These are phyloP conservation scores for Pythium sp. DNA, from an alignment of 352 stramenopile genomes.

Conservation along the genomic window DNA sequence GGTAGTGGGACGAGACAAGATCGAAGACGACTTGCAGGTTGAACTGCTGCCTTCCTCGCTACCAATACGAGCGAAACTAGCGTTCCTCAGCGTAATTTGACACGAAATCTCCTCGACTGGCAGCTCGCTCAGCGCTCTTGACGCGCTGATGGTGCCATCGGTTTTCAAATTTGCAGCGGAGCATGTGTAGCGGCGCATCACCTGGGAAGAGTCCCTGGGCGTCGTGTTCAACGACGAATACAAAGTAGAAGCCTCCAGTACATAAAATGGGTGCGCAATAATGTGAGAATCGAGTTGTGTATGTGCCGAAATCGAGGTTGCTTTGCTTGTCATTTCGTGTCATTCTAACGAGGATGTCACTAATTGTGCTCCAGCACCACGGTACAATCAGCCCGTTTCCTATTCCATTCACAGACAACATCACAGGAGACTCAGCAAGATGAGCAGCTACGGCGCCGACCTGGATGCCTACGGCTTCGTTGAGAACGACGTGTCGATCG, in stretches of 20 bases:
- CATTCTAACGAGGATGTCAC: neutral
- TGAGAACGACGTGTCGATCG: neutral
- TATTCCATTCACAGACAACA: neutral
- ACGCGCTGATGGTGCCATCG: neutral
- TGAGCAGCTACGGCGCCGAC: neutral
- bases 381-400: neutral
- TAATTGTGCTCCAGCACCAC: neutral
- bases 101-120: neutral
- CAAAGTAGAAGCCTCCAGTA: neutral
- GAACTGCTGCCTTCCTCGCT: neutral
- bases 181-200: neutral
- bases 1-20: neutral
- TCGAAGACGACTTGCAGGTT: neutral
- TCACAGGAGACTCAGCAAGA: neutral
- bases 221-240: neutral
- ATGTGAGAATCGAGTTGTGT: too few relatives aligned
- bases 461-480: slow-evolving; percentile 6
- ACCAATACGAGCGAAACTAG: neutral
- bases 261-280: too few relatives aligned
- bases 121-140: neutral
- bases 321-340: neutral
- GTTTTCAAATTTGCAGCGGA: neutral
- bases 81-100: neutral
- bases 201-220: neutral
- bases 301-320: neutral